phyloP scores from a whole-genome alignment of 1,284 basidiomycete genomes.

The Irpex sp. region DNA sequence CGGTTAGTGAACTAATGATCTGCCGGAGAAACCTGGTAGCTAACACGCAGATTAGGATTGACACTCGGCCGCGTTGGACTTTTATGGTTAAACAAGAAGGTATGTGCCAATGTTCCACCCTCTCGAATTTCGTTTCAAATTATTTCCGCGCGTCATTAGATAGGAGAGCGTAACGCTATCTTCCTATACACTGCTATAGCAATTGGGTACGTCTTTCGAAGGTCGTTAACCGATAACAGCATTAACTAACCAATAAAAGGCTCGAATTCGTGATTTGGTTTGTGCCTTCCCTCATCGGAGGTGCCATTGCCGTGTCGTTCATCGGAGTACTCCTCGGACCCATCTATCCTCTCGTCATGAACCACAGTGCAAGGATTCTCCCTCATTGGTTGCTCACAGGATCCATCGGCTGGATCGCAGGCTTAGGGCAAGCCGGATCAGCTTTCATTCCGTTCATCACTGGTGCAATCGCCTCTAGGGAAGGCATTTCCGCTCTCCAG shows the following conservation, averaged over 20 bases:
- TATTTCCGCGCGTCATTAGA: slow-evolving; percentile 8
- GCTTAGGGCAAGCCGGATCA: slow-evolving; percentile 48
- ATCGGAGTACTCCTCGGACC: slow-evolving; percentile 51
- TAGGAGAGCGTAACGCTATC: slow-evolving; percentile 41
- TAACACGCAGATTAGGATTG: slow-evolving; percentile 28
- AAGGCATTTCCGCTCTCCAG: slow-evolving; percentile 49
- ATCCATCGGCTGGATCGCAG: slow-evolving; percentile 53
- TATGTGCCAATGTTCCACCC: slow-evolving; percentile 15
- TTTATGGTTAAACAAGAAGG: slow-evolving; percentile 48
- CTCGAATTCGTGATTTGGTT: slow-evolving; percentile 59
- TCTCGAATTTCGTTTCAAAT: neutral
- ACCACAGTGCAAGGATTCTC: slow-evolving; percentile 42
- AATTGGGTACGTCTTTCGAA: slow-evolving; percentile 27
- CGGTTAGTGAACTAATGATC: slow-evolving; percentile 29
- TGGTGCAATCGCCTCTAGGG: slow-evolving; percentile 45
- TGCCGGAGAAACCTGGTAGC: neutral
- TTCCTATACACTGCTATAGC: slow-evolving; percentile 35
- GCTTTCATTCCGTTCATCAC: slow-evolving; percentile 55
- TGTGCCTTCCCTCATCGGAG: slow-evolving; percentile 48
- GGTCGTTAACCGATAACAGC: no score
- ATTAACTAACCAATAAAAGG: slow-evolving; percentile 17
- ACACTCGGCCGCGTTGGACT: slow-evolving; percentile 41
- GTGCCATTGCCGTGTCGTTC: slow-evolving; percentile 49
- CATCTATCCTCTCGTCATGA: slow-evolving; percentile 54
- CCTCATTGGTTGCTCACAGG: slow-evolving; percentile 50